These are phyloP conservation scores for Teratosphaeriaceae sp. DNA, from an alignment of 2,329 filamentous ascomycete genomes.

Conservation along the genomic window DNA sequence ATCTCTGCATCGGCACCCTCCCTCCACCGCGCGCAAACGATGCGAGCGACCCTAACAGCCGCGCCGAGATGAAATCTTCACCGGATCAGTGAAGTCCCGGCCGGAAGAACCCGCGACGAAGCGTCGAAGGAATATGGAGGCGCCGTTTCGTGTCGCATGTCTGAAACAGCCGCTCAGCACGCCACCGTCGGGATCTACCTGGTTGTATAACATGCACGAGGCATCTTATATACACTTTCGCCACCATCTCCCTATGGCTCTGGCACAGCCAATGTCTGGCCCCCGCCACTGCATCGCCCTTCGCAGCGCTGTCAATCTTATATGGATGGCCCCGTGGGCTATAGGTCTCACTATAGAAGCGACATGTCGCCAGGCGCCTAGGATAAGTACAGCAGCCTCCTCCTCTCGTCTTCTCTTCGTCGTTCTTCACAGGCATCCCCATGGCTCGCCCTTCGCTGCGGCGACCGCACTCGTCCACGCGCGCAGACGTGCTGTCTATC, in stretches of 20 bases:
- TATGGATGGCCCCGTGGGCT: not conserved
- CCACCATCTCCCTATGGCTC: not conserved
- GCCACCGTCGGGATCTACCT: not conserved
- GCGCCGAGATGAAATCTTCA: too few species aligned
- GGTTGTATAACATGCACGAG: slow-evolving; percentile 5
- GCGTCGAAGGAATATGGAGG: too few species aligned
- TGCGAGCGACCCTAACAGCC: too few species aligned
- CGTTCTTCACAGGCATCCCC: not conserved
- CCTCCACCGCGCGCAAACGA: too few species aligned
- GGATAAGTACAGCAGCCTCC: not conserved
- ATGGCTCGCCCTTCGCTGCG: not conserved
- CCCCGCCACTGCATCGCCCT: not conserved
- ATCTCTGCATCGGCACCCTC: too few species aligned
- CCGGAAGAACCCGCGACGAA: too few species aligned
- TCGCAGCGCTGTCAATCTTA: slow-evolving; percentile 1
- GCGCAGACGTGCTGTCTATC: slow-evolving; percentile 2
- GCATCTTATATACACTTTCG: too few species aligned
- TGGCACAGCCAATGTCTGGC: not conserved
- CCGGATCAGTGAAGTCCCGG: too few species aligned
- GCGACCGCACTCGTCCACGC: not conserved
- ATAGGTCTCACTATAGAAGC: not conserved
- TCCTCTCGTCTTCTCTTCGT: not conserved
- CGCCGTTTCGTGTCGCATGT: too few species aligned
- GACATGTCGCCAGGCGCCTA: not conserved
- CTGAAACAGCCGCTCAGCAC: not conserved